Evolutionary conservation across 225 moss, liverwort and hornwort genomes (phyloP).

Genomic region (Polytrichum commune): DNA sequence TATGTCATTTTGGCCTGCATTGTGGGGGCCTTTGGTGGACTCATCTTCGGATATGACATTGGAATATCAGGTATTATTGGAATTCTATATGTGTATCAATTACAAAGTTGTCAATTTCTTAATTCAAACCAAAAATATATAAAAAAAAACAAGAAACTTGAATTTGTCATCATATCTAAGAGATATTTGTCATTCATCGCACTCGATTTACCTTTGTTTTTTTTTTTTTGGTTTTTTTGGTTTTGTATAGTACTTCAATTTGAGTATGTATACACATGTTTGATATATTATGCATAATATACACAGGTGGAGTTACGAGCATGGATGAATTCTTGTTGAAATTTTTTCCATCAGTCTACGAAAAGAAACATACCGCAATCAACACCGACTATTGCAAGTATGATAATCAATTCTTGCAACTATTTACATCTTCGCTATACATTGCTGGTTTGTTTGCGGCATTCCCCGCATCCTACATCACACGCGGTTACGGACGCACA

Average conservation of each 20-base stretch:
- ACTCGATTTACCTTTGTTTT: too few species aligned
- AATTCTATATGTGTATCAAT: too few species aligned
- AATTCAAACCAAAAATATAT: background rate
- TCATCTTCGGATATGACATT: constrained; percentile 4
- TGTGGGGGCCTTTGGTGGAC: background rate
- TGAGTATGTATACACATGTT: background rate
- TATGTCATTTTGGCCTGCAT: background rate
- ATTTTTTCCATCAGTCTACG: background rate
- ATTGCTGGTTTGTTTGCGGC: background rate
- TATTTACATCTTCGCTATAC: constrained; percentile 2
- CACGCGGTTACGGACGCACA: background rate
- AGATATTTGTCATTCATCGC: background rate
- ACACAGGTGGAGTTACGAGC: background rate
- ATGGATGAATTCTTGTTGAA: constrained; percentile 1
- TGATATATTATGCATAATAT: background rate
- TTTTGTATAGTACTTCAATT: background rate
- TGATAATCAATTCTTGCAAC: constrained; percentile 6
- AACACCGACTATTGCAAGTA: constrained; percentile 3
- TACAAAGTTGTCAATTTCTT: background rate
- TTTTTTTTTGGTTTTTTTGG: background rate
- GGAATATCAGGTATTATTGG: background rate
- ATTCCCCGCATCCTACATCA: constrained; percentile 2
- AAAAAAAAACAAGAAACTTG: background rate
- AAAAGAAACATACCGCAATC: background rate
- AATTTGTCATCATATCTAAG: background rate